phyloP scores from a whole-genome alignment of 2,329 filamentous ascomycete genomes.

The Paecilomyces dactylethromorphus region DNA sequence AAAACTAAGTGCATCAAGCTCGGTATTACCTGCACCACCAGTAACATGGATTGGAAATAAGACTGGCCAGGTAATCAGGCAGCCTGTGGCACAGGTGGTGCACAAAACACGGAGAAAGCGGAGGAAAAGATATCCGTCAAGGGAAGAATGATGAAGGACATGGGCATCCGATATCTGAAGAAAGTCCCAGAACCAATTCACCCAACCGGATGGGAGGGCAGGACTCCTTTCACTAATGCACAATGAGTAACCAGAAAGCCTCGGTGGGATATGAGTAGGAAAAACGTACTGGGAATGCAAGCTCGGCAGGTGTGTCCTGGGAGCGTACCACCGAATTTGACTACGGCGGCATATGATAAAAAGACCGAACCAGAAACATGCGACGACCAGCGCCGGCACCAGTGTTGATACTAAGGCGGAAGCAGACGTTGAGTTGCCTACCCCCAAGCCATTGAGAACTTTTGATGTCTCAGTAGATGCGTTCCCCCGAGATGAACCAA shows the following conservation, averaged over 20 bases:
- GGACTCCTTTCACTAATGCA: conserved; percentile 40
- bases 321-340: conserved; percentile 40
- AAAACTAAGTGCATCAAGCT: conserved; percentile 75
- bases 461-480: conserved; percentile 29
- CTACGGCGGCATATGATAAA: conserved; percentile 43
- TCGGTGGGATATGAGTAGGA: background rate
- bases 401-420: conserved; percentile 44
- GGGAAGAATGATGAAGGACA: conserved; percentile 81
- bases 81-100: conserved; percentile 74
- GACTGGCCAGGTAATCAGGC: conserved; percentile 77
- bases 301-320: conserved; percentile 36
- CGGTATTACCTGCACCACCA: conserved; percentile 58
- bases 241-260: conserved; percentile 5
- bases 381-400: conserved; percentile 43
- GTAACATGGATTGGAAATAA: conserved; percentile 83
- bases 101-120: conserved; percentile 76
- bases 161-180: conserved; percentile 61
- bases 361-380: conserved; percentile 35
- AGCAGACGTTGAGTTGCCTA: conserved; percentile 41
- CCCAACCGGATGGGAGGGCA: conserved; percentile 38
- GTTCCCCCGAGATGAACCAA: conserved; percentile 34
- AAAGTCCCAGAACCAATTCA: conserved; percentile 51
- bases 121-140: conserved; percentile 88
- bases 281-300: conserved; percentile 32
- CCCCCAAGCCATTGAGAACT: conserved; percentile 21